Percentiles rank a stretch among this genome's conserved stretches.
These are phyloP conservation scores for Phaseolus lunatus DNA, from an alignment of 306 rosid species.

Conservation along the genomic window DNA sequence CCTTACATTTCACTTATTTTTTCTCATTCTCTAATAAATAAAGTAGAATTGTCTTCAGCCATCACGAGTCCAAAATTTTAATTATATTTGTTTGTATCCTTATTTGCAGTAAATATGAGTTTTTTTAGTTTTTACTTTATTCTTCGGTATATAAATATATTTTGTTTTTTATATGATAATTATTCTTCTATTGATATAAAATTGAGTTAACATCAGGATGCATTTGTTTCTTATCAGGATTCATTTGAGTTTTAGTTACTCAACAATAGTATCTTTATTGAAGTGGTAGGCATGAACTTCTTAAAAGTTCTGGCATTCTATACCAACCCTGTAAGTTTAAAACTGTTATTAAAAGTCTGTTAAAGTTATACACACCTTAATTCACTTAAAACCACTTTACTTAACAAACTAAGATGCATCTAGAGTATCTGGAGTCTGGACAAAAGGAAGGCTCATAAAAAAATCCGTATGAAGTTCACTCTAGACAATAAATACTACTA, in stretches of 20 bases:
- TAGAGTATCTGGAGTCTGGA: slow-evolving; percentile 8
- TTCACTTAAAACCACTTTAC: slow-evolving; percentile 5
- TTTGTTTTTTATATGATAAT: slow-evolving; percentile 21
- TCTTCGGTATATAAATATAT: slow-evolving; percentile 21
- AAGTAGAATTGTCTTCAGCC: not conserved
- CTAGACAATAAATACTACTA: slow-evolving; percentile 8
- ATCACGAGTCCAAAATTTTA: slow-evolving; percentile 27
- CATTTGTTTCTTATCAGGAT: not conserved
- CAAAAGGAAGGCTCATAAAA: slow-evolving; percentile 30
- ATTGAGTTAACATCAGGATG: not conserved
- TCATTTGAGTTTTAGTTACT: slow-evolving; percentile 34
- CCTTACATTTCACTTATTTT: slow-evolving; percentile 39
- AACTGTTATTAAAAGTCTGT: slow-evolving; percentile 8
- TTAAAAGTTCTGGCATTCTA: slow-evolving; percentile 34
- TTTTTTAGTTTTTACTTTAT: not conserved
- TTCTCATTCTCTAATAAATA: not conserved
- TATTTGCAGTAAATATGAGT: slow-evolving; percentile 1
- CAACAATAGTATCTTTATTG: slow-evolving; percentile 24
- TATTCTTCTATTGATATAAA: slow-evolving; percentile 14
- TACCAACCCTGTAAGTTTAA: not conserved
- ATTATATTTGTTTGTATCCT: slow-evolving; percentile 23
- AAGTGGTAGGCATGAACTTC: slow-evolving; percentile 23
- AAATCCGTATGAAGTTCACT: slow-evolving; percentile 3
- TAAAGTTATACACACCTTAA: slow-evolving; percentile 11
- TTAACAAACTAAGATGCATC: slow-evolving; percentile 13